Evolutionary conservation across 345 rosid genomes (phyloP), one percentile per base, ranked within the genome.

Genomic region (Gossypium arboreum): DNA sequence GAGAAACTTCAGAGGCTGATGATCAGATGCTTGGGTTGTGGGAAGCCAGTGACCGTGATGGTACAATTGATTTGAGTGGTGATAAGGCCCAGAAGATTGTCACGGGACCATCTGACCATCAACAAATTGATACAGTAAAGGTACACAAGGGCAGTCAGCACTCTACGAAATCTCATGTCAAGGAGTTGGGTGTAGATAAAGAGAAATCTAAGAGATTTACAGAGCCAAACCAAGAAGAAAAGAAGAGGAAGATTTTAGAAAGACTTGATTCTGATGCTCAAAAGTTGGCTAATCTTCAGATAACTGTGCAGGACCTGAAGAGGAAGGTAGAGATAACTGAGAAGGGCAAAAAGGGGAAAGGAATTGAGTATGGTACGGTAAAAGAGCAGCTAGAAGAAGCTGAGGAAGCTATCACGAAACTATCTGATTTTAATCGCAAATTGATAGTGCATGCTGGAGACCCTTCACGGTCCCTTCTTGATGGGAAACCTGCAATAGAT

Each of bases 191-290:
- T 22, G 89, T 90, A 70, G 99, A 94, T 83, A 91, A 84, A 73
- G 94, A 94, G 89, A 81, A 82, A 82, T 91, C 94, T 0, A 88
- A 83, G 60, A 81, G 86, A 79, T 81, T 80, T 52, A 79, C 87
- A 0, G 94, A 88, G 75, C 83, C 90, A 43, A 80, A 76, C 72
- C 86, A 84, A 78, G 93, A 87, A 75, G 83, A 82, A 68, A 83
- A 85, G 82, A 80, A 78, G 82, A 88, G 82, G 82, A 93, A 87
- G 79, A 85, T 96, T 79, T 87, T 96, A 12, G 94, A 93, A 80
- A 88, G 99, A 81, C 97, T 96, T 29, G 86, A 89, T 81, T 93
- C 97, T 2, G 99, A 96, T 80, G 85, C 85, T 74, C 94, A 93
- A 71, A 96, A 93, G 84, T 85, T 96, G 71, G 75, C 94, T 50